Conservation (phyloP, 371 early-diverging fungal species). For the Chytridium lagenaria region DNA sequence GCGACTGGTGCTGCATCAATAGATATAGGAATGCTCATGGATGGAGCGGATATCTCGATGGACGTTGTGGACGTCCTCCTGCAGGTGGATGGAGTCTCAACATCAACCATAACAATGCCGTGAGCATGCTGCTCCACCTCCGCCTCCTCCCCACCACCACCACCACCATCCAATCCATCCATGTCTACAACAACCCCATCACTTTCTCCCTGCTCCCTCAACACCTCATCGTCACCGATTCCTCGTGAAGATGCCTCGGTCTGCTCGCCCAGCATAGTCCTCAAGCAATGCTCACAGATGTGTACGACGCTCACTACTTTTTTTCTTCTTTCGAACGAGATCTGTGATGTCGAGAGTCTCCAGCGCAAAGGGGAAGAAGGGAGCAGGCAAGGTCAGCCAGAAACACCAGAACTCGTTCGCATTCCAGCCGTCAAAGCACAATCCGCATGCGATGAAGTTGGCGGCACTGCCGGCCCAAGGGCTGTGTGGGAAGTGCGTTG, state of each 20-base stretch:
- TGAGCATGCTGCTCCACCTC: too few species aligned
- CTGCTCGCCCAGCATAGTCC: too few species aligned
- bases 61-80: neutral
- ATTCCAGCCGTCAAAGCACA: constrained; percentile 85
- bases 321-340: neutral
- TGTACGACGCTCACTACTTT: neutral
- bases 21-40: too few species aligned
- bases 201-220: too few species aligned
- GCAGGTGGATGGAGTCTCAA: neutral
- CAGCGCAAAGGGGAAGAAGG: constrained; percentile 39
- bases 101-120: neutral
- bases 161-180: too few species aligned
- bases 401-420: constrained; percentile 90
- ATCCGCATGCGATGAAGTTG: constrained; percentile 75
- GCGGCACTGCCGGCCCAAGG: constrained; percentile 83
- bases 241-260: too few species aligned
- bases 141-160: too few species aligned
- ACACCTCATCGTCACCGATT: too few species aligned
- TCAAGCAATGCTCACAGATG: too few species aligned
- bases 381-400: constrained; percentile 77
- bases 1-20: too few species aligned
- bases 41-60: too few species aligned
- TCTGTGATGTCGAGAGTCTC: constrained; percentile 29
- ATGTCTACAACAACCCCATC: too few species aligned
- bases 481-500: constrained; percentile 88